These are phyloP conservation scores for Filobasidium floriforme DNA, from an alignment of 768 basidiomycete genomes.

Conservation along the genomic window DNA sequence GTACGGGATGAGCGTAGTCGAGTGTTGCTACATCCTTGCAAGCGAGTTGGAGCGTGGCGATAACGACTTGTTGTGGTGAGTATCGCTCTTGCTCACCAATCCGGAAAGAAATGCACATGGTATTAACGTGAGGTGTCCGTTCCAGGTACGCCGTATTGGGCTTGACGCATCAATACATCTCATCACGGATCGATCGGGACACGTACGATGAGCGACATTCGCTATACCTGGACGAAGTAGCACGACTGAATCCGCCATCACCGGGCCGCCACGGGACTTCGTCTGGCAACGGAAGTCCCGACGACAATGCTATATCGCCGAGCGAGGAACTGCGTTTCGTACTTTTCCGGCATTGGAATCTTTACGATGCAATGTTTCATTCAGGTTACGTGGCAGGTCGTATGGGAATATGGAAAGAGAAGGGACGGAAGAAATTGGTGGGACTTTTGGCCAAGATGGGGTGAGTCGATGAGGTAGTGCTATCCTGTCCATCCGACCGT, in stretches of 20 bases:
- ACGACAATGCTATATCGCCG: conserved; percentile 72
- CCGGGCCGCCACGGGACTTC: conserved; percentile 38
- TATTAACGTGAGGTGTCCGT: neutral
- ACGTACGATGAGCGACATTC: conserved; percentile 73
- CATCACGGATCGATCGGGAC: conserved; percentile 76
- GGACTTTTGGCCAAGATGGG: conserved; percentile 98
- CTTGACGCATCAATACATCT: conserved; percentile 83
- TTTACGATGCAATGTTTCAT: conserved; percentile 97
- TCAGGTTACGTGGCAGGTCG: conserved; percentile 92
- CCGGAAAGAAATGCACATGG: neutral
- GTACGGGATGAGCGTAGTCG: conserved; percentile 81
- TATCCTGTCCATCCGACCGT: neutral
- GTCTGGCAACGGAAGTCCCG: conserved; percentile 52
- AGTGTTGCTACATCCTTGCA: conserved; percentile 80
- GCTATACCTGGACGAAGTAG: conserved; percentile 84
- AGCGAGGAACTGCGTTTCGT: conserved; percentile 89
- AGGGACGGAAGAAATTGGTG: conserved; percentile 76
- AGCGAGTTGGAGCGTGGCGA: conserved; percentile 85
- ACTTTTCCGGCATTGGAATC: conserved; percentile 92
- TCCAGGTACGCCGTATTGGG: conserved; percentile 84
- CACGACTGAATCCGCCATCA: conserved; percentile 68
- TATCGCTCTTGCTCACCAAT: conserved; percentile 20
- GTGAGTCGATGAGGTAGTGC: conserved; percentile 48
- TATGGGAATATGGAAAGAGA: conserved; percentile 93
- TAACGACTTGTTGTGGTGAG: conserved; percentile 83